phyloP scores from a whole-genome alignment of 1,284 basidiomycete species.

The Cutaneotrichosporon sp. region DNA sequence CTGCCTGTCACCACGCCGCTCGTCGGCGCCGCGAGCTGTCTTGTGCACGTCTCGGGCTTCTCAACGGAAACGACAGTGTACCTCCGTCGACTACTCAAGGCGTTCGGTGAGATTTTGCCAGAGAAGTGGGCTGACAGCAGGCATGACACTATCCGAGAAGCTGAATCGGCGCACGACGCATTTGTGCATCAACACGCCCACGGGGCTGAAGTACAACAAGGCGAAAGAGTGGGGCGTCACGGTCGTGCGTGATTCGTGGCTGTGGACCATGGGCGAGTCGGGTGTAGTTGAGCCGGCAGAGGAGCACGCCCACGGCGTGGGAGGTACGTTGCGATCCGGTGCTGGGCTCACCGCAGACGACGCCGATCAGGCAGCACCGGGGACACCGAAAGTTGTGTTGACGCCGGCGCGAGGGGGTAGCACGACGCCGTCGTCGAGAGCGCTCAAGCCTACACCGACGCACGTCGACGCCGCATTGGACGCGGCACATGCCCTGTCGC shows the following conservation, averaged over 20 bases:
- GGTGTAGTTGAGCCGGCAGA: slow-evolving; percentile 26
- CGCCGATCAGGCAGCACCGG: no score
- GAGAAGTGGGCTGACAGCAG: slow-evolving; percentile 11
- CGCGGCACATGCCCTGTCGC: slow-evolving; percentile 19
- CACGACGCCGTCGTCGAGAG: slow-evolving; percentile 4
- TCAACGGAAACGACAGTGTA: slow-evolving; percentile 30
- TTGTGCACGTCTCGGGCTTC: slow-evolving; percentile 41
- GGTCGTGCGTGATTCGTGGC: slow-evolving; percentile 35
- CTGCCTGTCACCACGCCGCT: slow-evolving; percentile 34
- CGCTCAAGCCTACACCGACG: slow-evolving; percentile 32
- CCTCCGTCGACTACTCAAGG: slow-evolving; percentile 32
- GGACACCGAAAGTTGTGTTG: no score
- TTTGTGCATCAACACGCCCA: slow-evolving; percentile 26
- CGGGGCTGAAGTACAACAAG: slow-evolving; percentile 34
- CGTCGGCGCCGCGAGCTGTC: slow-evolving; percentile 17
- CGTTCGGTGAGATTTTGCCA: slow-evolving; percentile 27
- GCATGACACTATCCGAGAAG: slow-evolving; percentile 28
- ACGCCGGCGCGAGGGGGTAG: no score
- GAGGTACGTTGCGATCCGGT: neutral
- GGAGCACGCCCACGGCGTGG: slow-evolving; percentile 16
- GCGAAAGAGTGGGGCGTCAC: slow-evolving; percentile 37
- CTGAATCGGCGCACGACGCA: slow-evolving; percentile 35
- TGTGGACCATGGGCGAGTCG: slow-evolving; percentile 31
- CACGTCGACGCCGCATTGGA: slow-evolving; percentile 26
- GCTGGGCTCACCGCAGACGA: no score